phyloP scores from a whole-genome alignment of 108 stramenopile species.

The Pseudonitzschia multistriata region DNA sequence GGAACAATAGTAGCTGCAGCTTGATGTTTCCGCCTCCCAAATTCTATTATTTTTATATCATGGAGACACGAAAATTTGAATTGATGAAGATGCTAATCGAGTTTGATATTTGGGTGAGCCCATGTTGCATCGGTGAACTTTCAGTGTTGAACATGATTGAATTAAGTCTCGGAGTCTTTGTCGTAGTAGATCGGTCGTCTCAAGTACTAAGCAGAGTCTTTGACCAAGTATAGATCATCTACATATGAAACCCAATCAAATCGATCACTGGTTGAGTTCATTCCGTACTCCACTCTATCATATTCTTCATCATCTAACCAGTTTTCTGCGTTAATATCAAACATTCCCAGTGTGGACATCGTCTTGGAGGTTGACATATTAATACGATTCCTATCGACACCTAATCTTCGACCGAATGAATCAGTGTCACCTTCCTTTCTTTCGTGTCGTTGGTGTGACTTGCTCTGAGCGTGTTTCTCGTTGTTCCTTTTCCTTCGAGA shows the following conservation, averaged over 20 bases:
- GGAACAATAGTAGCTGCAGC: too few species aligned
- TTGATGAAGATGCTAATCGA: too few species aligned
- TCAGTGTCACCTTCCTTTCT: neutral
- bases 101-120: too few species aligned
- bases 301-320: conserved; percentile 26
- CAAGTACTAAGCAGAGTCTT: conserved; percentile 16
- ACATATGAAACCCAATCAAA: conserved; percentile 43
- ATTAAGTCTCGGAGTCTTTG: neutral
- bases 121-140: too few species aligned
- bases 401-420: neutral
- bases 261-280: neutral
- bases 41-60: too few species aligned
- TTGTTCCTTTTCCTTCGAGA: neutral
- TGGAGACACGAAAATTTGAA: too few species aligned
- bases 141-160: too few species aligned
- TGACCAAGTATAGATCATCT: conserved; percentile 27
- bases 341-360: conserved; percentile 29
- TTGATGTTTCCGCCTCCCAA: too few species aligned
- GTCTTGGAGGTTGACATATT: conserved; percentile 24
- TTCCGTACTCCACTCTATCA: neutral
- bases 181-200: neutral
- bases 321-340: conserved; percentile 33
- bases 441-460: neutral
- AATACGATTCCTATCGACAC: conserved; percentile 11
- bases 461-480: neutral